Evolutionary conservation across 2,329 filamentous ascomycete genomes (phyloP), one percentile per base, ranked within the genome.

Genomic region (Fusarium sp.): DNA sequence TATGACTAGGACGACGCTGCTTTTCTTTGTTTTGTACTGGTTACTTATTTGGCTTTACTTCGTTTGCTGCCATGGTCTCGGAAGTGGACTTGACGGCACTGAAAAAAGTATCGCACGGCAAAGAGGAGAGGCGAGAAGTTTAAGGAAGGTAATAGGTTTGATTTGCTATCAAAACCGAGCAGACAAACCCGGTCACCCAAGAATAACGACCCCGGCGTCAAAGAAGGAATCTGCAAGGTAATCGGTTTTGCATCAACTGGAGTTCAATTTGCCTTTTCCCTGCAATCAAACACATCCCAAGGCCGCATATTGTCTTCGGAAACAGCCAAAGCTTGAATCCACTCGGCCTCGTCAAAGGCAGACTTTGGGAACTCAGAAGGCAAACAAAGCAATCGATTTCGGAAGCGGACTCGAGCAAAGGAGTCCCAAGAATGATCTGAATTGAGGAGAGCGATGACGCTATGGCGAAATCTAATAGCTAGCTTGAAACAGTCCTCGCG

Each of bases 381-480:
- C 73, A 76, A 66, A 63, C 42, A 70, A 74, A 69, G 65, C 58
- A 65, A 56, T 61, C 66, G 76, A 75, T 66, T 72, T 76, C 75
- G 71, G 71, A 79, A 78, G 73, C 75, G 77, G 73, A 79, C 59
- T 78, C 74, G 73, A 69, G 49, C 57, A 75, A 66, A 65, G 54
- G 66, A 63, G 65, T 45, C 39, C 70, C 58, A 66, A 71, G 69
- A 72, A 77, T 69, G 70, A 73, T 73, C 77, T 77, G 74, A 79
- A 77, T 78, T 78, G 77, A 78, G 58, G 75, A 79, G 79, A 80
- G 79, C 79, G 78, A 80, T 77, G 76, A 80, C 75, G 79, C 79
- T 80, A 80, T 79, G 76, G 79, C 78, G 79, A 80, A 80, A 80
- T 80, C 78, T 79, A 80, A 80, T 79, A 80, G 79, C 79, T 79